Base-by-base conservation (phyloP, 164 flowering plant species). In the Umbellularia californica region DNA sequence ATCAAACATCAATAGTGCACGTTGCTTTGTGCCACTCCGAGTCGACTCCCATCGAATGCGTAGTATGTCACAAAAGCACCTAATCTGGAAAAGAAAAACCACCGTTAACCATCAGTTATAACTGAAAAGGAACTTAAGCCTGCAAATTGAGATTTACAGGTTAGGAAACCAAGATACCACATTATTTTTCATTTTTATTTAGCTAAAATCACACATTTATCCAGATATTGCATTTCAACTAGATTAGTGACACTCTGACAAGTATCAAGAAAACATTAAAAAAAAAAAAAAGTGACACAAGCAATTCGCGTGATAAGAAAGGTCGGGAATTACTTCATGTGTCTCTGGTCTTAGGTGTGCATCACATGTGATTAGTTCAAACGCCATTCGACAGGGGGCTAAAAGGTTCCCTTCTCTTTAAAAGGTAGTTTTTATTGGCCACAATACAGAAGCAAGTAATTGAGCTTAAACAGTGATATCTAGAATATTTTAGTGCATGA, bases 31-130 rank as follows among this genome's bases (percentile, higher is more conserved):
- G 68, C 87, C 90, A 77, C 88, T 84, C 71, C 99, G 99, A 74
- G 84, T 84, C 60, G 92, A 87, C 85, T 95, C 99, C 97, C 97
- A 93, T 35, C 92, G 88, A 73, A 95, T 78, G 58, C 99, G 98
- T 70, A 93, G 83, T 33, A 93, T 75, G 82, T 85, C 83, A 82
- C 91, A 88, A 50, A 84, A 88, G 81, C 81, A 79, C 69, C 78
- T 86, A 60, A 95, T 82, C 98, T 94, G 81, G 74, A 81, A 66
- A 27, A 23, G 17, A 35, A 80, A 58, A 67, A 24, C 33, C 66
- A 52, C 20, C 6, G 17, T n/a, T 24, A 71, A 14, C 33, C 17
- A 27, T 69, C 19, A 47, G 47, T 20, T 47, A 30, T 41, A 47
- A 69, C 19, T 69, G 55, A 69, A 50, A 41, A 69, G 70, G 70